Evolutionary conservation across 2,329 filamentous ascomycete species (phyloP).

Genomic region (Penicillium sp.): DNA sequence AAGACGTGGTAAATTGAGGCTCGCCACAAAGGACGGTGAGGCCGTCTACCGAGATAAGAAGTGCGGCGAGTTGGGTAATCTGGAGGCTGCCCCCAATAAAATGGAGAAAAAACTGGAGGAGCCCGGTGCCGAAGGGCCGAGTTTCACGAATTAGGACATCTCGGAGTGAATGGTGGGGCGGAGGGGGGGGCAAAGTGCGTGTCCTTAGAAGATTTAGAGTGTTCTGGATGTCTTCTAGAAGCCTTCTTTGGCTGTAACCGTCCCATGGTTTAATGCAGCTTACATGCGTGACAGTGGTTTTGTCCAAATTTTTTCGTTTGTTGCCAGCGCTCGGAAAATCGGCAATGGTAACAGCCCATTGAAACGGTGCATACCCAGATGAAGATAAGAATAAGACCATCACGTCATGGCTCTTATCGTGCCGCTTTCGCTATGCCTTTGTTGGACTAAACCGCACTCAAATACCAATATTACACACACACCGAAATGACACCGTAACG

Average conservation of each 20-base stretch:
- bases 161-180: slow-evolving; percentile 6
- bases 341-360: slow-evolving; percentile 2
- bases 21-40: slow-evolving; percentile 5
- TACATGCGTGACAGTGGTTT: neutral
- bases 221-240: slow-evolving; percentile 42
- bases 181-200: slow-evolving; percentile 15
- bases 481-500: neutral
- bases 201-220: slow-evolving; percentile 15
- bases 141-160: neutral
- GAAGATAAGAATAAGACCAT: slow-evolving; percentile 15
- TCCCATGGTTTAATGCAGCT: slow-evolving; percentile 25
- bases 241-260: slow-evolving; percentile 14
- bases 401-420: slow-evolving; percentile 27
- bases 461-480: neutral
- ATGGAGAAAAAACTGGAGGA: neutral
- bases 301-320: neutral
- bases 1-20: neutral
- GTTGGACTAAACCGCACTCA: slow-evolving; percentile 2
- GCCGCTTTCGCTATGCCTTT: slow-evolving; percentile 21
- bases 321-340: slow-evolving; percentile 6
- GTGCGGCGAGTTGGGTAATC: slow-evolving; percentile 10
- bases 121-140: slow-evolving; percentile 13
- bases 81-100: neutral
- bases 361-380: neutral
- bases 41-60: slow-evolving; percentile 1